Evolutionary conservation across 257 asterid genomes (phyloP).

Genomic region (Asclepias syriaca): DNA sequence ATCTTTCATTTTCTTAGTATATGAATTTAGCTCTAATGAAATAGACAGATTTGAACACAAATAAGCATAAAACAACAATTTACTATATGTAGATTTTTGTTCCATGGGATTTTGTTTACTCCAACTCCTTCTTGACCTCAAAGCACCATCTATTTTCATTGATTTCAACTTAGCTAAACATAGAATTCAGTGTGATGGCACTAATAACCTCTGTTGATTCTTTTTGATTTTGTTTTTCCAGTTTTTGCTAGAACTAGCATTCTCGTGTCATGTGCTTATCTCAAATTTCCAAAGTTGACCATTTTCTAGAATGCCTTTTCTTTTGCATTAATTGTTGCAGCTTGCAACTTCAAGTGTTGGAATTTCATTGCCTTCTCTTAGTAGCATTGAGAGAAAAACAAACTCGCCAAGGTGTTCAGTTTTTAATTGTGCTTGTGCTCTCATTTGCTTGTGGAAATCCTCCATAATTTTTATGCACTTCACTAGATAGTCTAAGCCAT

Average conservation of each 20-base stretch:
- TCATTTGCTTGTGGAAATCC: neutral
- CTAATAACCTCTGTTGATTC: neutral
- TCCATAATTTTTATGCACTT: neutral
- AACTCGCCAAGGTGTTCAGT: neutral
- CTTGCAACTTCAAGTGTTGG: neutral
- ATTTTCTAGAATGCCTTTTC: neutral
- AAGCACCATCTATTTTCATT: neutral
- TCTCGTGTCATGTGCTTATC: neutral
- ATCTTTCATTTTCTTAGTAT: neutral
- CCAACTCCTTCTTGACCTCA: neutral
- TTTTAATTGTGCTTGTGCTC: neutral
- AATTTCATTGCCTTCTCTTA: neutral
- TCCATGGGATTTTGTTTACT: neutral
- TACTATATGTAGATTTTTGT: neutral
- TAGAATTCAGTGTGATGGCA: neutral
- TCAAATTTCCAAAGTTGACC: neutral
- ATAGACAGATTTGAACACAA: neutral
- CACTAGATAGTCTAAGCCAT: neutral
- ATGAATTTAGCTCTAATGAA: neutral
- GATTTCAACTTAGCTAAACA: neutral
- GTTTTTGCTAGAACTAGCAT: neutral
- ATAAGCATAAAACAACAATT: neutral
- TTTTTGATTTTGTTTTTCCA: neutral
- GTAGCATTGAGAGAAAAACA: neutral
- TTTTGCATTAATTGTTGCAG: neutral